Evolutionary conservation across 2,329 filamentous ascomycete genomes (phyloP), one percentile per base, ranked within the genome.

Genomic region (Akanthomyces lecanii): DNA sequence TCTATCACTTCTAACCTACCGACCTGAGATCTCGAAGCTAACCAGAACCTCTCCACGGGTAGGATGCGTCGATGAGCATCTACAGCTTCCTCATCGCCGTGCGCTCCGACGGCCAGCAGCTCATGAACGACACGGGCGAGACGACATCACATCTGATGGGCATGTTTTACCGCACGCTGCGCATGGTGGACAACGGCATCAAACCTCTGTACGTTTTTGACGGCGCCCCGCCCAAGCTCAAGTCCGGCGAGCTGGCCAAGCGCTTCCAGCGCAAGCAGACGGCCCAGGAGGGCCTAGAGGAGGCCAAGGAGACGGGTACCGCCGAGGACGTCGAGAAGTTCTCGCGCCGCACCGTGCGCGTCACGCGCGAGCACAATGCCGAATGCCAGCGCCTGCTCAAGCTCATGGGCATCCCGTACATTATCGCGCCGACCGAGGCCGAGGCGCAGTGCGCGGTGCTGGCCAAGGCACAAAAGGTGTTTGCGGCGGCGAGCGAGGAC

Each of bases 1-100:
- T 40, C 3, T 25, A 11, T 23, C 40, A 10, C 25, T 10, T 14
- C 18, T 5, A 10, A 14, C 18, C 5, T 42, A 12, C 16, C 16
- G 12, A 7, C 3, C 10, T 21, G 8, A 6, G 6, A 4, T 14
- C 1, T 14, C 5, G 23, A 18, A 48, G 40, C 62, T 64, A 62
- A 64, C 25, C 11, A 14, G 23, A 36, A 1, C 12, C 8, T 16
- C 40, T 2, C 33, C 28, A n/a, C 54, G 16, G 8, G 42, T 12
- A 77, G 76, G 76, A 78, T 71, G 76, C 76, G 52, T 99, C 95
- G 54, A 99, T 99, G 95, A 96, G 91, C 78, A 93, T 99, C 72
- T 99, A 99, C 83, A 96, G 91, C 77, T 99, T 99, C 81, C 86
- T 99, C 65, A 95, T 99, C 74, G 95, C 95, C 56, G 95, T 99